Conservation (phyloP, 148 eudicot genomes). For the Rhododendron ferrugineum region DNA sequence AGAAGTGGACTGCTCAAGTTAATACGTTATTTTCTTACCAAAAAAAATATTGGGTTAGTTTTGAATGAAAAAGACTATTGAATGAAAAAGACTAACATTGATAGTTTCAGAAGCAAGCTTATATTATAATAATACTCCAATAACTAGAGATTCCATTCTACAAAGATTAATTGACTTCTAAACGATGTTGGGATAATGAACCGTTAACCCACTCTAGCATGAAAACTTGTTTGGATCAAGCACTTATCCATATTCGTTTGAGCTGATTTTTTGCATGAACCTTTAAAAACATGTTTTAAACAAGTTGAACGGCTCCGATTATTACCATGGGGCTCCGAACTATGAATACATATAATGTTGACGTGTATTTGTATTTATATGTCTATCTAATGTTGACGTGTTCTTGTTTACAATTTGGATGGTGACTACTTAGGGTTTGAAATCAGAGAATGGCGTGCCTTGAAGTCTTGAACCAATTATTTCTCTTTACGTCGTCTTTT, state of each 20-base stretch:
- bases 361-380: no score
- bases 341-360: no score
- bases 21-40: no score
- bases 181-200: constrained; percentile 2
- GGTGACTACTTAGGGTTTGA: neutral
- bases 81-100: neutral
- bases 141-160: neutral
- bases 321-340: no score
- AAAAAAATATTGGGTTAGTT: no score
- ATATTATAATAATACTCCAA: neutral
- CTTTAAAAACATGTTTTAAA: no score
- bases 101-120: neutral
- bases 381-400: neutral
- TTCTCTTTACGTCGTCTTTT: neutral
- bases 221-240: no score
- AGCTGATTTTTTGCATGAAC: no score
- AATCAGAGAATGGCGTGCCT: neutral
- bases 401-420: neutral
- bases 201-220: neutral
- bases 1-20: no score
- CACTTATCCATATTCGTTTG: no score
- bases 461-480: neutral
- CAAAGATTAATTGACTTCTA: neutral
- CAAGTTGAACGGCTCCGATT: no score
- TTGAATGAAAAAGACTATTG: no score